phyloP scores from a whole-genome alignment of 192 early-diverging fungal genomes.

The Glomus cerebriforme region DNA sequence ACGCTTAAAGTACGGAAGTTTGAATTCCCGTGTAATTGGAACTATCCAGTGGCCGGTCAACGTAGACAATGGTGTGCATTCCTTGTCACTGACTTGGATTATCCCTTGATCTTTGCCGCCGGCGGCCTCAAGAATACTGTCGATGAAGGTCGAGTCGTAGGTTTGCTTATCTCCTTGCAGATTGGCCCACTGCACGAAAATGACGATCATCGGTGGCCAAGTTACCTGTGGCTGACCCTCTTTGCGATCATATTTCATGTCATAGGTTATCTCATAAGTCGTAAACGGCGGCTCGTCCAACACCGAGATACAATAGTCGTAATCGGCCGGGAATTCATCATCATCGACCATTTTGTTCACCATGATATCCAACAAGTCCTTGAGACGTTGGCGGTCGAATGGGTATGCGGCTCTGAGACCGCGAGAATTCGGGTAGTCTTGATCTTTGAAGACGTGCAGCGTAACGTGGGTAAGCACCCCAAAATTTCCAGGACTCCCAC shows the following conservation, averaged over 20 bases:
- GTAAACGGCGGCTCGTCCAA: neutral
- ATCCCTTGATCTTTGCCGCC: neutral
- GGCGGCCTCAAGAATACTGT: conserved; percentile 23
- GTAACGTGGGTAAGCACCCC: conserved; percentile 41
- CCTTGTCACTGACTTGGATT: conserved; percentile 21
- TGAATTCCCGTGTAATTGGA: conserved; percentile 28
- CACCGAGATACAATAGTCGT: conserved; percentile 35
- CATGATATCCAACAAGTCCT: conserved; percentile 38
- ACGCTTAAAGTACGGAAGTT: conserved; percentile 29
- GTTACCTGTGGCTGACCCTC: neutral
- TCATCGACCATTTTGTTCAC: conserved; percentile 1
- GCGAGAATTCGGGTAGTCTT: conserved; percentile 37
- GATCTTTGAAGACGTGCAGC: conserved; percentile 25
- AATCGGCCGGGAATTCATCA: conserved; percentile 26
- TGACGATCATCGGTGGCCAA: conserved; percentile 28
- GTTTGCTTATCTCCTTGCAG: conserved; percentile 22
- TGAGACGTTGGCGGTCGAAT: conserved; percentile 19
- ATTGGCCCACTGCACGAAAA: conserved; percentile 40
- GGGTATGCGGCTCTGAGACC: conserved; percentile 24
- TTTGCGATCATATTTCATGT: neutral
- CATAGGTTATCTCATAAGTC: neutral
- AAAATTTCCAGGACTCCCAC: conserved; percentile 45
- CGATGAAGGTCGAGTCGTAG: conserved; percentile 17
- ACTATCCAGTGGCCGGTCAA: conserved; percentile 33
- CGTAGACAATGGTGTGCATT: conserved; percentile 25